A percentile compares a stretch with the other conserved stretches of the same genome.
Evolutionary conservation across 768 basidiomycete species (phyloP).

Genomic region (Mycena belliarum): DNA sequence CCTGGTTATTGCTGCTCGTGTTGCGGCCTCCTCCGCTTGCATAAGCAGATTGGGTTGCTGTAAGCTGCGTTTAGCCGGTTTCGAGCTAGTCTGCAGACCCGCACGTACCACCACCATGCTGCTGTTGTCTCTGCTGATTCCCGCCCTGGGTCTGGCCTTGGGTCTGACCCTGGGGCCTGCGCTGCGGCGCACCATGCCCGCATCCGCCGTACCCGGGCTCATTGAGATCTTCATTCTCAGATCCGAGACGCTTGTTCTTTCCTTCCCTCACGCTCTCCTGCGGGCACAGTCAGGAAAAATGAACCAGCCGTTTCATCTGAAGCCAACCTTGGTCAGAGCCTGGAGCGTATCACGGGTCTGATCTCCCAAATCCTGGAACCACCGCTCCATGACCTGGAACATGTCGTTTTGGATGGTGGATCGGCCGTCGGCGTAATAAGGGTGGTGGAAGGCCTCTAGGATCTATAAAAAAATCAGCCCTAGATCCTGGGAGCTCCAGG

Average conservation of each 20-base stretch:
- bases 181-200: slow-evolving; percentile 27
- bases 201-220: slow-evolving; percentile 42
- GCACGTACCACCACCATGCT: slow-evolving; percentile 4
- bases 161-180: slow-evolving; percentile 6
- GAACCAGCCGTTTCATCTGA: not conserved
- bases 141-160: not conserved
- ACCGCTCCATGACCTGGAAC: slow-evolving; percentile 56
- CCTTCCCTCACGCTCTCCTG: slow-evolving; percentile 57
- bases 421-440: slow-evolving; percentile 57
- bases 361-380: slow-evolving; percentile 51
- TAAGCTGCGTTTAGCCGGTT: not conserved
- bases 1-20: slow-evolving; percentile 1
- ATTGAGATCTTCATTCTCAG: slow-evolving; percentile 40
- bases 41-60: slow-evolving; percentile 2
- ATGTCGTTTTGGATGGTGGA: slow-evolving; percentile 61
- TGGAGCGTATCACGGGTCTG: slow-evolving; percentile 46
- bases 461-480: slow-evolving; percentile 35
- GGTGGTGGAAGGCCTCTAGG: slow-evolving; percentile 70
- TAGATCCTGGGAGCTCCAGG: no score
- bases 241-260: slow-evolving; percentile 57
- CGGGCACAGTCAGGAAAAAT: not conserved
- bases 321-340: slow-evolving; percentile 52
- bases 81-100: not conserved
- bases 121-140: slow-evolving; percentile 9
- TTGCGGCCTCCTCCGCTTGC: not conserved